phyloP scores from a whole-genome alignment of 345 rosid genomes.

The Hibiscus mutabilis region DNA sequence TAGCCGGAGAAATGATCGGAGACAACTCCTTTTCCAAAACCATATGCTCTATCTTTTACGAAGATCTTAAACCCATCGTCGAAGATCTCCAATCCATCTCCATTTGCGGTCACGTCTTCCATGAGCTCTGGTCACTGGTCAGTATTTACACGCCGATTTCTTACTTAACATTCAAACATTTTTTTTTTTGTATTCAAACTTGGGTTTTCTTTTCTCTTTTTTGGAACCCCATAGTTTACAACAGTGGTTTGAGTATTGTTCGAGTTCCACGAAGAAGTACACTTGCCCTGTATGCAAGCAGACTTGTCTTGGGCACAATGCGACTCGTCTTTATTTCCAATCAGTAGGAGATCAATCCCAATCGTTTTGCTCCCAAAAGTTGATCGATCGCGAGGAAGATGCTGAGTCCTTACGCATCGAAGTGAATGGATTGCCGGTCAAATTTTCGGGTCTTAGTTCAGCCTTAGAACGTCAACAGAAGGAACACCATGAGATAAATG shows the following conservation, averaged over 20 bases:
- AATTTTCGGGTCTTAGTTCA: no score
- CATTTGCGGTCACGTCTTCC: constrained; percentile 91
- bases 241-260: constrained; percentile 94
- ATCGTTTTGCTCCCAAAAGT: no score
- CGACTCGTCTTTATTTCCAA: constrained; percentile 69
- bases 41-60: constrained; percentile 81
- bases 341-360: constrained; percentile 53
- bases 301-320: constrained; percentile 42
- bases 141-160: background rate
- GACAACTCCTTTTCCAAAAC: constrained; percentile 41
- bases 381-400: constrained; percentile 36
- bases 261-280: constrained; percentile 42
- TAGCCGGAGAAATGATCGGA: constrained; percentile 20
- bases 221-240: constrained; percentile 53
- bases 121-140: constrained; percentile 90
- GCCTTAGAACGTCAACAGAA: no score
- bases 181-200: no score
- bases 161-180: background rate
- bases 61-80: constrained; percentile 81
- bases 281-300: constrained; percentile 91
- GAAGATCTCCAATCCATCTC: constrained; percentile 84
- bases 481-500: constrained; percentile 39
- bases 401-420: constrained; percentile 41
- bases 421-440: constrained; percentile 55
- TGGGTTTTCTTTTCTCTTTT: no score